Evolutionary conservation across 1,139 yeast species (phyloP).

Genomic region (Arxiozyma heterogenica): DNA sequence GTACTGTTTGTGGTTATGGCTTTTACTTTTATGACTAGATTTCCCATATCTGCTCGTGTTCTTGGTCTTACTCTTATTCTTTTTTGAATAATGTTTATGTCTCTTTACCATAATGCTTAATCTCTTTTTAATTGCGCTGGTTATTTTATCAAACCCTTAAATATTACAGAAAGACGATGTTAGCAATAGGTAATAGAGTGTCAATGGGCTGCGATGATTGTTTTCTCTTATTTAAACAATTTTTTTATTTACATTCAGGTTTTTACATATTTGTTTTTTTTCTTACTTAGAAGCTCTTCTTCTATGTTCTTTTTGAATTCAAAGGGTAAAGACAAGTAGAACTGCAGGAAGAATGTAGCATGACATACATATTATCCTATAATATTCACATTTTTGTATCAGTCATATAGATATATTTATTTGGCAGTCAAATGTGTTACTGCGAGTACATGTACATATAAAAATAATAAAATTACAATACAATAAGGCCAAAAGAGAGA

Average conservation of each 20-base stretch:
- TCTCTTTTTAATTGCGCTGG: background rate
- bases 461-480: too few relatives aligned
- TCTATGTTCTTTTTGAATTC: too few relatives aligned
- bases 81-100: slow-evolving; percentile 26
- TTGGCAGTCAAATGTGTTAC: too few relatives aligned
- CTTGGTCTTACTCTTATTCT: slow-evolving; percentile 1
- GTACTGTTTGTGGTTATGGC: slow-evolving; percentile 15
- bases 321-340: background rate
- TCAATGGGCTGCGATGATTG: background rate
- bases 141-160: background rate
- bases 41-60: slow-evolving; percentile 5
- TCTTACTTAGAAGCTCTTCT: background rate
- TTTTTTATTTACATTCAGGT: too few relatives aligned
- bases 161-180: too few relatives aligned
- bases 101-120: slow-evolving; percentile 21
- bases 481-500: too few relatives aligned
- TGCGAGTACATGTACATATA: too few relatives aligned
- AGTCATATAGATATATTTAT: too few relatives aligned
- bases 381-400: too few relatives aligned
- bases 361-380: too few relatives aligned
- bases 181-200: background rate
- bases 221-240: too few relatives aligned
- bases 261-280: too few relatives aligned
- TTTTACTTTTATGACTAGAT: slow-evolving; percentile 23
- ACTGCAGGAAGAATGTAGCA: background rate